Base-by-base conservation (phyloP, 805 yeast genomes). In the Kluyveromyces lactis region DNA sequence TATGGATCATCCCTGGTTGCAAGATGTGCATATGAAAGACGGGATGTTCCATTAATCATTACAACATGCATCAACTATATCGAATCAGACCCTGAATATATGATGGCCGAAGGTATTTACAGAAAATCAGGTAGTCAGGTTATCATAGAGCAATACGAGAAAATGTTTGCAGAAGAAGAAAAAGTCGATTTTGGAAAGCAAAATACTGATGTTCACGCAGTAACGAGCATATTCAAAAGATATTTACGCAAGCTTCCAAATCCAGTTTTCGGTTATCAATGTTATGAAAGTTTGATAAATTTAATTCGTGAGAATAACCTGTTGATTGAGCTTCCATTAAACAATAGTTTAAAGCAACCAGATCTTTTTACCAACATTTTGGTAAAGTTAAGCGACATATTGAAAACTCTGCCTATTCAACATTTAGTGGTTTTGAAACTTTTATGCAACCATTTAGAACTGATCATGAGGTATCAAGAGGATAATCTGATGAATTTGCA, bases 61-160 rank as follows among this genome's bases (percentile, higher is more conserved):
- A 66, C 79, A 10, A 68, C 75, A 42, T 86, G 96, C 62, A 62
- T 87, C 4, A 66, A 68, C 18, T 92, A 81, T 50, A 86, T 92
- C 39, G 96, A 90, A 62, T 55, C 56, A 5, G 68, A 86, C 42
- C 95, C 95, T 13, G 46, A 39, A 2, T 44, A 38, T 4, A 60
- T 89, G 48, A 77, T 72, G 29, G 64, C 70, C 45, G 97, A 89
- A 60, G 98, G 98, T 7, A 72, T 92, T 26, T 92, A 92, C 64
- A 70, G 98, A 48, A 81, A 89, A 48, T 81, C 94, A 33, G 98
- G 95, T 1, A 72, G 86, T 7, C 81, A 82, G 36, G 72, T 80
- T 40, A 75, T 51, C 33, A 53, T 60, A 31, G 63, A 58, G 41
- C 50, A 50, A 17, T 47, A 58, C 21, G 66, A 60, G 38, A 42